These are phyloP conservation scores for Hagleromyces aurorensis DNA, from an alignment of 805 yeast species.

Conservation along the genomic window DNA sequence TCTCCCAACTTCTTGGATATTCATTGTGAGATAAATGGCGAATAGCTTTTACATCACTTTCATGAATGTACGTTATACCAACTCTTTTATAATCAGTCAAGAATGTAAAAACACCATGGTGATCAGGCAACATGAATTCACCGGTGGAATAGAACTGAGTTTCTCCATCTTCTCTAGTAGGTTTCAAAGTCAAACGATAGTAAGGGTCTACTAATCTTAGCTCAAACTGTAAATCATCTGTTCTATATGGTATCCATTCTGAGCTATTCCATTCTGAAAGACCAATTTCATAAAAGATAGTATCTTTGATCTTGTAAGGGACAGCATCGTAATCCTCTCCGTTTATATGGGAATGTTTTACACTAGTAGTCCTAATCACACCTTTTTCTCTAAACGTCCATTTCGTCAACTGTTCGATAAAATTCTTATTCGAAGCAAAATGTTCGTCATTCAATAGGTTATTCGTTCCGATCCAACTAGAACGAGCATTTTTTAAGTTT, in stretches of 20 bases:
- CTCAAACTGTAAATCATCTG: constrained; percentile 69
- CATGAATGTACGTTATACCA: constrained; percentile 63
- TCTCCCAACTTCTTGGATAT: constrained; percentile 86
- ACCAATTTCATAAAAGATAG: constrained; percentile 45
- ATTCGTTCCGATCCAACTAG: constrained; percentile 71
- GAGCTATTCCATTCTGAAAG: constrained; percentile 43
- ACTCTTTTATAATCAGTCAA: constrained; percentile 67
- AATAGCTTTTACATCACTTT: constrained; percentile 65
- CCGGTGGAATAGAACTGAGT: constrained; percentile 45
- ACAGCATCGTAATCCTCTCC: constrained; percentile 35
- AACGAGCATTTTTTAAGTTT: constrained; percentile 68
- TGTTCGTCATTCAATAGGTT: constrained; percentile 40
- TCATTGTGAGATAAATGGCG: constrained; percentile 96
- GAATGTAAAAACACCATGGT: constrained; percentile 93
- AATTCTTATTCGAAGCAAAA: constrained; percentile 28
- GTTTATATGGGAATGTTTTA: constrained; percentile 45
- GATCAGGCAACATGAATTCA: constrained; percentile 77
- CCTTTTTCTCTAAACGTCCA: constrained; percentile 75
- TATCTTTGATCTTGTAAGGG: constrained; percentile 70
- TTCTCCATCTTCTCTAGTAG: constrained; percentile 34
- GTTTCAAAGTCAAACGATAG: constrained; percentile 62
- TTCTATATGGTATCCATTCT: constrained; percentile 64
- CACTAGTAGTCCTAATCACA: constrained; percentile 48
- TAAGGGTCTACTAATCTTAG: constrained; percentile 92
- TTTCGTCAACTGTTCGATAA: constrained; percentile 40